Base-by-base conservation (phyloP, 768 basidiomycete genomes). In the Russula griseocarnosa region DNA sequence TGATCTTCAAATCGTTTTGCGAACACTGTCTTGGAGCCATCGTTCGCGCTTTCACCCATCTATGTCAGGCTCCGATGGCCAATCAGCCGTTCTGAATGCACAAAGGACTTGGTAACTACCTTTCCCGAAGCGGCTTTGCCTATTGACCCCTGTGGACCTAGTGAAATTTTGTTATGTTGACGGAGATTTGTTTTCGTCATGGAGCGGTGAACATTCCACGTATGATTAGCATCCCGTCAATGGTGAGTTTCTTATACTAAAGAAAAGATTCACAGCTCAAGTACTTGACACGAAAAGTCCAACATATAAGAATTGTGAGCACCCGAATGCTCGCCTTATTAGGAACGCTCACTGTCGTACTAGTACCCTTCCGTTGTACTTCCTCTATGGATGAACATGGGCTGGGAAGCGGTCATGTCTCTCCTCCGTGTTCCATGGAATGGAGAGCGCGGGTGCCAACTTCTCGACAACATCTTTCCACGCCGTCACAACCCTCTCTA, bases 341-440 rank as follows among this genome's bases (percentile, higher is more conserved):
- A 53, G 50, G 59, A 28, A 61, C 49, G 50, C 59, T 61, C 55
- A n/a, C n/a, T n/a, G n/a, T n/a, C n/a, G n/a, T n/a, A n/a, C n/a
- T n/a, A n/a, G 13, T 40, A 65, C 36, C 62, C 30, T 47, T 58
- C 56, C 28, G 16, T n/a, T 22, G 47, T 51, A 26, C 51, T 65
- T 65, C 59, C 47, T 38, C 49, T 30, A 65, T 65, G 64, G 64
- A 65, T 57, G 64, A 65, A 46, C 59, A 61, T 61, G 55, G 42
- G 38, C 42, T 44, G 38, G 38, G 26, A 56, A 46, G 49, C 36
- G 55, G 40, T 46, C 22, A 51, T 53, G 1, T 14, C 58, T 64
- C 63, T 56, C 32, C 58, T 60, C 42, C 58, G 3, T 38, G 40
- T 16, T 51, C 49, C 59, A 28, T n/a, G 58, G 47, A 47, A 32